Base-by-base conservation (phyloP, 768 basidiomycete species). In the Leccinum pellstonianum region DNA sequence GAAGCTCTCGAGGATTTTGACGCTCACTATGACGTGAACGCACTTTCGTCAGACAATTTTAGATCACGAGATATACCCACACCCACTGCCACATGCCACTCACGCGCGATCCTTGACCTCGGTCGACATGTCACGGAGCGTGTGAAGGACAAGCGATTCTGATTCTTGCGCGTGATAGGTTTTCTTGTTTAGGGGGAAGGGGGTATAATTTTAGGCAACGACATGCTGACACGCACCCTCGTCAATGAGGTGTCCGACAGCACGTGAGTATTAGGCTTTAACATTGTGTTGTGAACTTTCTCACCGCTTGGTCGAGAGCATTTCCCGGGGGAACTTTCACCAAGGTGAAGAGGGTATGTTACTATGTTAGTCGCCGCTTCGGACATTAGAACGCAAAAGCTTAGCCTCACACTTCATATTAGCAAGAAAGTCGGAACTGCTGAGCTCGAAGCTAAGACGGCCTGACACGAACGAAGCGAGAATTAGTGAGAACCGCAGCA, bases 1-100 rank as follows among this genome's bases (percentile, higher is more conserved):
- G 55, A 38, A 35, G 29, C 35, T 57, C 35, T 59, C 35, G 19
- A 35, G 49, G 41, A 37, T 31, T 57, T 46, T 38, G 47, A 52
- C 35, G 2, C 47, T 25, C 31, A 3, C 35, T 12, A 14, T 69
- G 60, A 71, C 67, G 67, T 70, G 69, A 71, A 47, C 52, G 57
- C 27, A 38, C 14, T 38, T 54, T 54, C 56, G 48, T 53, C 52
- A 25, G 50, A 37, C 50, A 12, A 60, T 51, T 54, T 52, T 52
- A 21, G 33, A 48, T 54, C 55, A 55, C 25, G 41, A 54, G 19
- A 59, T 47, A 56, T 56, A 60, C 54, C 35, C 56, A 48, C 54
- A 48, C 12, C 57, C 38, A 54, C 31, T 46, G 61, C 53, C 60
- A 54, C 64, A 52, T 38, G 58, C 15, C 53, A 35, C 46, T 58